These are phyloP conservation scores for Serendipita sp. DNA, from an alignment of 768 basidiomycete species.

Conservation along the genomic window DNA sequence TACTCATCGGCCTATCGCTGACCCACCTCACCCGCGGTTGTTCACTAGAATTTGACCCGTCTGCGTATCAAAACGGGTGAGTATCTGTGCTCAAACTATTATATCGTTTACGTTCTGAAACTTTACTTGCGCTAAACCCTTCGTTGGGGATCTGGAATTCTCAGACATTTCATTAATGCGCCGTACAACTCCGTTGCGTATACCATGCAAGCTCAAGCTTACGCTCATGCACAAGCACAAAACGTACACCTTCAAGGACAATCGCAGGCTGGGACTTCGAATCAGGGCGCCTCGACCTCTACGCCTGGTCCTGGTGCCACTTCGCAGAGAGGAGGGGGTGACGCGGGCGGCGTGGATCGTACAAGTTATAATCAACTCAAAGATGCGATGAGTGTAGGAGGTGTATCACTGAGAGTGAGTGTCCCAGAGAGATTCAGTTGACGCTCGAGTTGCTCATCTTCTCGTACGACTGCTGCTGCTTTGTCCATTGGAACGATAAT, in stretches of 20 bases:
- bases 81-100: not conserved
- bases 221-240: not conserved
- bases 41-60: not conserved
- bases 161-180: not conserved
- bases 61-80: not conserved
- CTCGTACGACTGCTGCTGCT: not conserved
- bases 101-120: not conserved
- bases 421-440: not conserved
- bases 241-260: too few relatives aligned
- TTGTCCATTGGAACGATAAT: not conserved
- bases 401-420: not conserved
- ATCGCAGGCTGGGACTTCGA: not conserved
- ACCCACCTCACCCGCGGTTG: not conserved
- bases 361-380: not conserved
- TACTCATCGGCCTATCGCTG: not conserved
- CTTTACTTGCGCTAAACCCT: not conserved
- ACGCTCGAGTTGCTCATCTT: too few relatives aligned
- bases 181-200: not conserved
- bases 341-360: not conserved
- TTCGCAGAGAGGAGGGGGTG: not conserved
- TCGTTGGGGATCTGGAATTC: not conserved
- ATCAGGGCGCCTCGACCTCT: not conserved
- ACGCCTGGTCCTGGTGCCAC: not conserved
- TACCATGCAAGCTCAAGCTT: not conserved
- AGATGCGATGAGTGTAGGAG: not conserved